phyloP scores from a whole-genome alignment of 192 early-diverging fungal species.

The Linnemannia zychae region DNA sequence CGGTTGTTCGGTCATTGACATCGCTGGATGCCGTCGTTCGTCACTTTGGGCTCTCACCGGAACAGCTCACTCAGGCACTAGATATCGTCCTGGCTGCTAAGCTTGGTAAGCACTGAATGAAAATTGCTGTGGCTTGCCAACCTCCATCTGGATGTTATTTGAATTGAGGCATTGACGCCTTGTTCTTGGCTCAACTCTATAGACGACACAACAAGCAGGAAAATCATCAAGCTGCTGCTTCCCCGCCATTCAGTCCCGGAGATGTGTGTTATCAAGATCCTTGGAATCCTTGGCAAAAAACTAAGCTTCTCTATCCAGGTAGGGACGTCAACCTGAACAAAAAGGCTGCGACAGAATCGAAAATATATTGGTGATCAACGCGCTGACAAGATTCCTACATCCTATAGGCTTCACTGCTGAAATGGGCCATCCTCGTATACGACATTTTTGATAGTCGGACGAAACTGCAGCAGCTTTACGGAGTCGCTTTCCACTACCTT shows the following conservation, averaged over 20 bases:
- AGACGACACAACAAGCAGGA: constrained; percentile 53
- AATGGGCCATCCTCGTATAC: constrained; percentile 64
- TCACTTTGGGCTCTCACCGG: constrained; percentile 46
- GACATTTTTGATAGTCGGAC: constrained; percentile 61
- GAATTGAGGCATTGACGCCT: background rate
- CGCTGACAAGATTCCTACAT: background rate
- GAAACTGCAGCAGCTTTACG: constrained; percentile 60
- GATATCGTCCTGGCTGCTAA: constrained; percentile 49
- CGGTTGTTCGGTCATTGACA: constrained; percentile 11
- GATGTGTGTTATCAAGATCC: constrained; percentile 38
- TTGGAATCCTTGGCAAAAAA: constrained; percentile 45
- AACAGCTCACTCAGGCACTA: constrained; percentile 38
- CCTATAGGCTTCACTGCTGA: constrained; percentile 54
- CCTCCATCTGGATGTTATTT: background rate
- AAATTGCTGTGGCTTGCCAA: too few relatives aligned
- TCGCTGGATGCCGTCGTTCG: constrained; percentile 33
- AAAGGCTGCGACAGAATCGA: background rate
- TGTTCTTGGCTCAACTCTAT: background rate
- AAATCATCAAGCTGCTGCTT: constrained; percentile 54
- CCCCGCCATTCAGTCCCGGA: constrained; percentile 54
- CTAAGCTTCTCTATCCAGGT: constrained; percentile 46
- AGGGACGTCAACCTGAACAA: background rate
- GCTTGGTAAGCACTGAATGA: constrained; percentile 28
- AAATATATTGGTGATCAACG: background rate
- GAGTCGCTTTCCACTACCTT: constrained; percentile 67